Evolutionary conservation across 2,329 filamentous ascomycete genomes (phyloP), one percentile per base, ranked within the genome.

Genomic region (Pleoardoris graminearum): DNA sequence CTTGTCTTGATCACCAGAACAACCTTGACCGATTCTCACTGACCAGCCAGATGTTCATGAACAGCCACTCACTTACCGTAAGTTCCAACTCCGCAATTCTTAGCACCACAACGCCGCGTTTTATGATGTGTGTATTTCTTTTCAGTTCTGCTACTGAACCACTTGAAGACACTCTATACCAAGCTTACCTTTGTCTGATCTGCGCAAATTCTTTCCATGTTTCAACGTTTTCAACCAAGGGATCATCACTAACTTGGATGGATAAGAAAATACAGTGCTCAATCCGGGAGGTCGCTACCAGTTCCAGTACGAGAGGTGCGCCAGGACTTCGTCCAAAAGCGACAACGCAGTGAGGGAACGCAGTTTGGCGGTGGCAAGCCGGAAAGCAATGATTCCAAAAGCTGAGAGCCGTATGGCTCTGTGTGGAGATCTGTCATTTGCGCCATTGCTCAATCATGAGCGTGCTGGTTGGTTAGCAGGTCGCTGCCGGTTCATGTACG

Each of bases 101-200:
- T 33, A 50, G 29, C 32, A 21, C 16, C 22, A 30, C 46, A 36
- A 37, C 25, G 17, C 16, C 44, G 44, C 44, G 44, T 61, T 65
- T 55, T 61, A 69, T 73, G 70, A 73, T 73, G 70, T 68, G 58
- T 63, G 65, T 67, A 66, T 73, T 50, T 74, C 73, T 78, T 76
- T 75, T 77, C 81, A 84, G 81, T 84, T 84, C 81, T 84, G 81
- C 81, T 84, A 82, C 81, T 82, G 81, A 82, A 81, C 71, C 67
- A 53, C 62, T 80, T 83, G 81, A 82, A 79, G 81, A 83, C 71
- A 81, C 76, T 66, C 76, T 76, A 78, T 80, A 81, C 79, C 75
- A 69, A 47, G 66, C 79, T 80, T 82, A 82, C 80, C 80, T 80
- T 69, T 75, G 77, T 76, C 79, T 81, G 78, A 80, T 69, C n/a